A percentile compares a stretch with the other conserved stretches of the same genome.
Conservation (phyloP, 345 rosid species). For the Anacardium occidentale region DNA sequence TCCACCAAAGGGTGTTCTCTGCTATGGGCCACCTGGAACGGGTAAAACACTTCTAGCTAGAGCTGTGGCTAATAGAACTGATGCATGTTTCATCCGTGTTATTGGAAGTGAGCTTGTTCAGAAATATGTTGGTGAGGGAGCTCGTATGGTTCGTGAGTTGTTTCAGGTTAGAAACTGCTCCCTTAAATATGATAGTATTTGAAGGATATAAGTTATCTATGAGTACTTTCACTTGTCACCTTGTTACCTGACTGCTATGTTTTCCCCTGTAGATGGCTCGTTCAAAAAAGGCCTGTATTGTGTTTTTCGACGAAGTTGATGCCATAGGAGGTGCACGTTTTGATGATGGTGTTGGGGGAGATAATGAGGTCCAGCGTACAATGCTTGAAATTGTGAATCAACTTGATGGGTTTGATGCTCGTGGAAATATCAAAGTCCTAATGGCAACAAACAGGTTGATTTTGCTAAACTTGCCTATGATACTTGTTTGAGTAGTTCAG, state of each 20-base stretch:
- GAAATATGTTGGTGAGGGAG: slow-evolving; percentile 98
- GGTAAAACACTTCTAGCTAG: slow-evolving; percentile 94
- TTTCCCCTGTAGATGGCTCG: slow-evolving; percentile 68
- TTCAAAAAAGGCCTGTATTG: slow-evolving; percentile 81
- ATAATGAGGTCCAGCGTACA: slow-evolving; percentile 76
- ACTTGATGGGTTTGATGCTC: slow-evolving; percentile 89
- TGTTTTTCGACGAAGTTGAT: slow-evolving; percentile 83
- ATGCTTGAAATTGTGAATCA: slow-evolving; percentile 91
- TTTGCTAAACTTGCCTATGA: not conserved
- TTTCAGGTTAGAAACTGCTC: slow-evolving; percentile 64
- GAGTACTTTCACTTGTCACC: not conserved
- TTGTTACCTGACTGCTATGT: slow-evolving; percentile 3
- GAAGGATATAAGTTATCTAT: not conserved
- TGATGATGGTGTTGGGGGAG: slow-evolving; percentile 85
- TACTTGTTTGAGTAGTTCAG: no score
- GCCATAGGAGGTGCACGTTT: slow-evolving; percentile 91
- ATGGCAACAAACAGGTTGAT: slow-evolving; percentile 96
- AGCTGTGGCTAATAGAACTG: slow-evolving; percentile 99
- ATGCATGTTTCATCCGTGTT: slow-evolving; percentile 97
- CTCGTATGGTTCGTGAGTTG: slow-evolving; percentile 95
- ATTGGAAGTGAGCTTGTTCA: slow-evolving; percentile 99
- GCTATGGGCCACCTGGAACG: slow-evolving; percentile 98
- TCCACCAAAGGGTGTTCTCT: slow-evolving; percentile 98
- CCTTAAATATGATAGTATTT: not conserved
- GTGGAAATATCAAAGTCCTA: slow-evolving; percentile 94